Base-by-base conservation (phyloP, 1,284 basidiomycete genomes). In the Wallemia ichthyophaga region DNA sequence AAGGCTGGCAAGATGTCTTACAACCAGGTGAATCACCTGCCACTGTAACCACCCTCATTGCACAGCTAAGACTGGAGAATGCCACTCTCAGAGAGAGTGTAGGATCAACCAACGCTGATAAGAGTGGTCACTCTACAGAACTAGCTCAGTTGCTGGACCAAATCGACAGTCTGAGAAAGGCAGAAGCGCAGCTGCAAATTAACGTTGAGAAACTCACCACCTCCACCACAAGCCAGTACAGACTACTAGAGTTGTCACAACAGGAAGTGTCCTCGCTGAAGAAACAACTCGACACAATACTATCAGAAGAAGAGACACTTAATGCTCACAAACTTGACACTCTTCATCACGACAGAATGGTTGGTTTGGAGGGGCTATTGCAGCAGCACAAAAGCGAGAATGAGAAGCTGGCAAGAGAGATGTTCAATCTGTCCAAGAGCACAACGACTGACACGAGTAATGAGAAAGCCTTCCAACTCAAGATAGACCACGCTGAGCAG, bases 1-100 rank as follows among this genome's bases (percentile, higher is more conserved):
- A 64, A 7, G 66, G 67, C 56, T 65, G 66, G 63, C n/a, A 13
- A 19, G n/a, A 13, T 48, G 37, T 48, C 5, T 21, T 48, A 21
- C 13, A 48, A 19, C 37, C 37, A 3, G 37, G 37, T 15, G 13
- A 48, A 48, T 48, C 37, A 5, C 37, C 37, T 5, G 7, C 37
- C 5, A 5, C 9, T 5, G n/a, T 48, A 5, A 48, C 37, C 11
- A 48, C 7, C 37, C 9, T 48, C n/a, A 21, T 48, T 13, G 37
- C 37, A 11, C 9, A 11, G 37, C n/a, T 48, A 5, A 5, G 37
- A 11, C 37, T 48, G 5, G 37, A 48, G 37, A 48, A 48, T 48
- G 37, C n/a, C n/a, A 11, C 37, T 17, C n/a, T 48, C 9, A 48
- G n/a, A 21, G 37, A 48, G n/a, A 11, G n/a, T 3, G 13, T 48